Conservation (phyloP, 108 stramenopile genomes). For the Nannochloropsis oceanica region DNA sequence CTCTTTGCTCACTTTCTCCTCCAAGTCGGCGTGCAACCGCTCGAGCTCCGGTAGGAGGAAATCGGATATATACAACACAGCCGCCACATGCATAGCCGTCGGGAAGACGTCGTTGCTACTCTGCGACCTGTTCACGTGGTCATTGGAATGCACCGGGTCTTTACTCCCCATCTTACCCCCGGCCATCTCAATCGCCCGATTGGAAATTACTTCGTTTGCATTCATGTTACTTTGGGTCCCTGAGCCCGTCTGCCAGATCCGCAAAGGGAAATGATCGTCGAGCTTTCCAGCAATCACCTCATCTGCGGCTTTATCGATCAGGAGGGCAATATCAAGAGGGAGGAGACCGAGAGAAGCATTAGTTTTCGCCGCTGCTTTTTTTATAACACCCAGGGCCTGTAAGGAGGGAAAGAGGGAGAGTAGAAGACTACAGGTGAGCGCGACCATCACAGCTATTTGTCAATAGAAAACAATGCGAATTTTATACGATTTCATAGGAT, state of each 20-base stretch:
- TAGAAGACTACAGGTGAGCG: neutral
- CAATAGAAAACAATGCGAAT: neutral
- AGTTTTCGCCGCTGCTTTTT: slow-evolving; percentile 74
- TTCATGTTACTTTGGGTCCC: slow-evolving; percentile 99
- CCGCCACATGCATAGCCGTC: slow-evolving; percentile 90
- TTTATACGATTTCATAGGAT: too few species aligned
- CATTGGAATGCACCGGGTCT: slow-evolving; percentile 87
- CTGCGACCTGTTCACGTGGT: slow-evolving; percentile 94
- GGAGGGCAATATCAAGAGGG: slow-evolving; percentile 38
- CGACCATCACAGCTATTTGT: neutral
- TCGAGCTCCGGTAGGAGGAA: neutral
- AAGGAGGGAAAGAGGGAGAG: neutral
- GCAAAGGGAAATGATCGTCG: slow-evolving; percentile 86
- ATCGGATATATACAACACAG: slow-evolving; percentile 48
- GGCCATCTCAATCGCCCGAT: slow-evolving; percentile 83
- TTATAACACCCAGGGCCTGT: slow-evolving; percentile 54
- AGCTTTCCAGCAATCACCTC: slow-evolving; percentile 74
- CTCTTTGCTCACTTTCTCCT: slow-evolving; percentile 35
- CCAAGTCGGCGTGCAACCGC: neutral
- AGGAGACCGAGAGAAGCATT: slow-evolving; percentile 51
- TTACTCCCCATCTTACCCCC: slow-evolving; percentile 75
- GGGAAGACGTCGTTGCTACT: slow-evolving; percentile 81
- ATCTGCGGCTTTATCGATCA: slow-evolving; percentile 65
- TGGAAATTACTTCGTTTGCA: slow-evolving; percentile 91
- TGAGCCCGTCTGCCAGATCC: slow-evolving; percentile 85